These are phyloP conservation scores for Tetradesmus lagerheimii DNA, from an alignment of 139 green algal genomes.

Conservation along the genomic window DNA sequence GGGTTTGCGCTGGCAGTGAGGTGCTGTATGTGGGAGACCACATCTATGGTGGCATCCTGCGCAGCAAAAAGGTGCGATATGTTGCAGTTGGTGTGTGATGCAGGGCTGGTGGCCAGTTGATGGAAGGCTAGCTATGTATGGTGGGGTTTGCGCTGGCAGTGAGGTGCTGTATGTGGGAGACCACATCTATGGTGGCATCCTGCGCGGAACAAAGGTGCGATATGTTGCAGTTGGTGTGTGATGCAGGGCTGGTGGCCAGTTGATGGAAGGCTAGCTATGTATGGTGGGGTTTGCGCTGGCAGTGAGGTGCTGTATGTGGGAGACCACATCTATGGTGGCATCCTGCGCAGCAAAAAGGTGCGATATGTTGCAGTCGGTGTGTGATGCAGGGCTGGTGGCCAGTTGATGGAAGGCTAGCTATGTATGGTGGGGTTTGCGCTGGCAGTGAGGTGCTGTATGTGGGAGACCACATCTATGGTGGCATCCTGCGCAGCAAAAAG, in stretches of 20 bases:
- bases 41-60: constrained; percentile 91
- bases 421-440: too few species aligned
- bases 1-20: constrained; percentile 55
- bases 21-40: constrained; percentile 92
- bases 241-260: too few species aligned
- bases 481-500: constrained; percentile 73
- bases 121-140: too few species aligned
- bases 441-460: constrained; percentile 81
- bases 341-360: constrained; percentile 66
- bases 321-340: constrained; percentile 94
- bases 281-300: too few species aligned
- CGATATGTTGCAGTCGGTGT: background rate
- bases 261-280: too few species aligned
- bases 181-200: constrained; percentile 93
- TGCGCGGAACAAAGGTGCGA: constrained; percentile 53
- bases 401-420: too few species aligned
- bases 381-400: too few species aligned
- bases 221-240: background rate
- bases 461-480: constrained; percentile 93
- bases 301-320: constrained; percentile 84
- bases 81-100: too few species aligned
- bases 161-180: constrained; percentile 89
- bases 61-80: constrained; percentile 28
- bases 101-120: too few species aligned
- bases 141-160: constrained; percentile 43